Evolutionary conservation across 78 protist genomes (phyloP).

Genomic region (Speleostelium caveatum): DNA sequence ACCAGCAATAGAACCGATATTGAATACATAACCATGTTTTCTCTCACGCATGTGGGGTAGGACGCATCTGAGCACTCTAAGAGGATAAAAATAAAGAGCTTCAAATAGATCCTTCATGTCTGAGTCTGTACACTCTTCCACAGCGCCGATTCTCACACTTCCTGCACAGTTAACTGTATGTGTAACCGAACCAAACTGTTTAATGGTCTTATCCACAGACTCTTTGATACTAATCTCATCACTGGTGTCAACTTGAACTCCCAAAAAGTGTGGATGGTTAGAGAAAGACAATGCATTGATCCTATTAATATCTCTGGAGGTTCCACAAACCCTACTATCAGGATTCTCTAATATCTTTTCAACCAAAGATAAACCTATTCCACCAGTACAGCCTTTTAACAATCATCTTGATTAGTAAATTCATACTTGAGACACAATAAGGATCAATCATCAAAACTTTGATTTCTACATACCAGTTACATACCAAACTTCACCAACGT

Average conservation of each 20-base stretch:
- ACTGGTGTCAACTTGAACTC: background rate
- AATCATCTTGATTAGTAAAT: no score
- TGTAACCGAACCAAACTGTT: background rate
- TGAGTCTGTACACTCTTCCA: constrained; percentile 1
- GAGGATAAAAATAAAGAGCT: background rate
- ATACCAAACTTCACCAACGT: no score
- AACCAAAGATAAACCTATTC: background rate
- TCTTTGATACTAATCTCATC: background rate
- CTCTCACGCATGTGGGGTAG: background rate
- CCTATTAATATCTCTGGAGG: background rate
- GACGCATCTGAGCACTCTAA: background rate
- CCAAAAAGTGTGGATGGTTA: background rate
- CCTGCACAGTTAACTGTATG: constrained; percentile 8
- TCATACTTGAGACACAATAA: no score
- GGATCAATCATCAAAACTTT: no score
- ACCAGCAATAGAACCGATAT: constrained; percentile 18
- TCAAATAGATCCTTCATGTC: background rate
- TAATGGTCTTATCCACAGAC: background rate
- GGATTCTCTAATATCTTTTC: background rate
- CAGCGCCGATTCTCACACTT: background rate
- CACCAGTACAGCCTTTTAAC: constrained; percentile 25
- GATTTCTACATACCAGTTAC: no score
- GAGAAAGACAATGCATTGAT: background rate
- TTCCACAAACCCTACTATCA: constrained; percentile 1
- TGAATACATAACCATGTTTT: constrained; percentile 5